Conservation (phyloP, 2,329 filamentous ascomycete species). For the Cladosporium halotolerans region DNA sequence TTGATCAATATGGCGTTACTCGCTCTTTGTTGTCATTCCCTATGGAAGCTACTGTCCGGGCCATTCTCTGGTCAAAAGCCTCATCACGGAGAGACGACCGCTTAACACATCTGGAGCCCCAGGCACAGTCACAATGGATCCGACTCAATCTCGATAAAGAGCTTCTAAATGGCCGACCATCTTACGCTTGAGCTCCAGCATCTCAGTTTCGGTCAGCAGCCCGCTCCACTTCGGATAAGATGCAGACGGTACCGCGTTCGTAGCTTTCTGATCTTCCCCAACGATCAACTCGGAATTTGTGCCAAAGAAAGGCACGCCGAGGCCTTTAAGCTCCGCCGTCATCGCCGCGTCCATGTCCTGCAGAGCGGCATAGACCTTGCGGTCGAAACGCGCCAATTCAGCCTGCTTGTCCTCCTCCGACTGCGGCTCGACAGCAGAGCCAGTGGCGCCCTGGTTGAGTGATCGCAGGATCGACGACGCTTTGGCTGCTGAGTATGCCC, state of each 20-base stretch:
- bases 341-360: constrained; percentile 55
- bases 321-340: constrained; percentile 46
- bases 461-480: constrained; percentile 28
- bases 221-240: constrained; percentile 22
- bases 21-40: too few relatives aligned
- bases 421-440: neutral
- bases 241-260: constrained; percentile 2
- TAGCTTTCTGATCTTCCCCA: constrained; percentile 18
- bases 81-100: too few relatives aligned
- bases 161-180: constrained; percentile 35
- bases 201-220: constrained; percentile 27
- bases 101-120: too few relatives aligned
- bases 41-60: too few relatives aligned
- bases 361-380: constrained; percentile 57
- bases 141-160: constrained; percentile 32
- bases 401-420: constrained; percentile 32
- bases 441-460: constrained; percentile 12
- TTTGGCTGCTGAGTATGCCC: constrained; percentile 24
- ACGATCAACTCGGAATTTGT: constrained; percentile 41
- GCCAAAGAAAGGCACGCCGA: constrained; percentile 58
- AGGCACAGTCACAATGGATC: too few relatives aligned
- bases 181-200: constrained; percentile 28
- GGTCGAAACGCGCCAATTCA: constrained; percentile 54
- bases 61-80: too few relatives aligned
- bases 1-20: too few relatives aligned